Conservation (phyloP, 805 yeast species). For the Tetrapisispora taiwanensis region DNA sequence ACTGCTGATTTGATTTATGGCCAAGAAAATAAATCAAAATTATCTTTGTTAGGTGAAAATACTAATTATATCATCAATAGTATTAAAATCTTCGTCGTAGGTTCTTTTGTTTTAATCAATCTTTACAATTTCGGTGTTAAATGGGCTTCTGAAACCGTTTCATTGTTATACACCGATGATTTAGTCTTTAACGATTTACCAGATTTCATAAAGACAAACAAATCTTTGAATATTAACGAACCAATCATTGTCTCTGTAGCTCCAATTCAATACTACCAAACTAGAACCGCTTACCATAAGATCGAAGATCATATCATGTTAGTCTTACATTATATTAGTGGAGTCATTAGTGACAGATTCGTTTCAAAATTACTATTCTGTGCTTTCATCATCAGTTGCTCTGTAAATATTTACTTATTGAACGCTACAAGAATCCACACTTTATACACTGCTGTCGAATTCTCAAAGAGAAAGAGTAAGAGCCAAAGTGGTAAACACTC, state of each 20-base stretch:
- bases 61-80: slow-evolving; percentile 39
- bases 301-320: slow-evolving; percentile 49
- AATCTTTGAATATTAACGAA: slow-evolving; percentile 27
- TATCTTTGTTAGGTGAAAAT: slow-evolving; percentile 13
- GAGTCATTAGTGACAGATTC: slow-evolving; percentile 68
- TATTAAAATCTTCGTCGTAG: slow-evolving; percentile 51
- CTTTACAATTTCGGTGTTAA: slow-evolving; percentile 60
- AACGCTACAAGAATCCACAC: slow-evolving; percentile 72
- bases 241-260: slow-evolving; percentile 50
- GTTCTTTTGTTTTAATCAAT: slow-evolving; percentile 52
- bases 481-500: neutral
- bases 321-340: slow-evolving; percentile 45
- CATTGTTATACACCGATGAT: slow-evolving; percentile 17
- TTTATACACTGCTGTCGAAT: slow-evolving; percentile 28
- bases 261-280: slow-evolving; percentile 48
- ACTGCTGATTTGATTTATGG: slow-evolving; percentile 62
- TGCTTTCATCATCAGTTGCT: slow-evolving; percentile 62
- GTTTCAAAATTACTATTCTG: slow-evolving; percentile 69
- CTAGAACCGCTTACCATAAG: slow-evolving; percentile 44
- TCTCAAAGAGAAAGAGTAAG: slow-evolving; percentile 12
- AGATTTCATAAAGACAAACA: slow-evolving; percentile 26
- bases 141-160: slow-evolving; percentile 40
- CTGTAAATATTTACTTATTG: slow-evolving; percentile 73
- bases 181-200: slow-evolving; percentile 34
- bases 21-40: slow-evolving; percentile 17